These are phyloP conservation scores for Coniochaeta ligniaria DNA, from an alignment of 2,329 filamentous ascomycete genomes.

Conservation along the genomic window DNA sequence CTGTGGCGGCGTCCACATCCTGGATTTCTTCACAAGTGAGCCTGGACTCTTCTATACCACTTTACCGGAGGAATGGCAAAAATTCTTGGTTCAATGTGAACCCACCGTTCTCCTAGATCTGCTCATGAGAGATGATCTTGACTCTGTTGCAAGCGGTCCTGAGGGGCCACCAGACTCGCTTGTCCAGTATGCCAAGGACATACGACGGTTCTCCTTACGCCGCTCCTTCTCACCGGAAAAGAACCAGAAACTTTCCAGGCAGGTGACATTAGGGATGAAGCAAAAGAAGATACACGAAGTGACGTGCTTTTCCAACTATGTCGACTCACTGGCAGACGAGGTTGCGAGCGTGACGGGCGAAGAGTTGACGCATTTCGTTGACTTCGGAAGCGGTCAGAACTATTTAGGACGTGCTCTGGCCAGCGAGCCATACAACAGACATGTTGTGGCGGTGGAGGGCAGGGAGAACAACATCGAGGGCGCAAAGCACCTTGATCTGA, in stretches of 20 bases:
- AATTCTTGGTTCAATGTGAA: constrained; percentile 64
- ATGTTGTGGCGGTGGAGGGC: constrained; percentile 87
- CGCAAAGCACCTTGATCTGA: constrained; percentile 77
- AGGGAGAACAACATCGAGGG: constrained; percentile 79
- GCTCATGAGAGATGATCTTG: constrained; percentile 70
- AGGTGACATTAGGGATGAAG: constrained; percentile 85
- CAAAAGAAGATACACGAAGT: constrained; percentile 95
- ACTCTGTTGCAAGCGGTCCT: constrained; percentile 17
- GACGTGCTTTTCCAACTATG: constrained; percentile 78
- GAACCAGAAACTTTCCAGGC: constrained; percentile 48
- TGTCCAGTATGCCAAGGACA: constrained; percentile 62
- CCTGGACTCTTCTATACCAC: constrained; percentile 75
- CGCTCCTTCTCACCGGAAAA: constrained; percentile 47
- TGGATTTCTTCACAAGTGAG: constrained; percentile 88
- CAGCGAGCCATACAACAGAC: constrained; percentile 74
- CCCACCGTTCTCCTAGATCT: constrained; percentile 74
- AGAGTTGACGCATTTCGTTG: constrained; percentile 77
- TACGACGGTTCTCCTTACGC: constrained; percentile 62
- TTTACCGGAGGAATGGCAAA: constrained; percentile 73
- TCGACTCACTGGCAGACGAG: constrained; percentile 52
- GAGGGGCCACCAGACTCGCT: constrained; percentile 46
- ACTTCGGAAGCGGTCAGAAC: constrained; percentile 95
- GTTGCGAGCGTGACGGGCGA: constrained; percentile 50
- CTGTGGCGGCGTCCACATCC: constrained; percentile 94
- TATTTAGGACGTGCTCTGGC: constrained; percentile 87